Evolutionary conservation across 2,329 filamentous ascomycete genomes (phyloP).

Genomic region (Rutstroemia sp.): DNA sequence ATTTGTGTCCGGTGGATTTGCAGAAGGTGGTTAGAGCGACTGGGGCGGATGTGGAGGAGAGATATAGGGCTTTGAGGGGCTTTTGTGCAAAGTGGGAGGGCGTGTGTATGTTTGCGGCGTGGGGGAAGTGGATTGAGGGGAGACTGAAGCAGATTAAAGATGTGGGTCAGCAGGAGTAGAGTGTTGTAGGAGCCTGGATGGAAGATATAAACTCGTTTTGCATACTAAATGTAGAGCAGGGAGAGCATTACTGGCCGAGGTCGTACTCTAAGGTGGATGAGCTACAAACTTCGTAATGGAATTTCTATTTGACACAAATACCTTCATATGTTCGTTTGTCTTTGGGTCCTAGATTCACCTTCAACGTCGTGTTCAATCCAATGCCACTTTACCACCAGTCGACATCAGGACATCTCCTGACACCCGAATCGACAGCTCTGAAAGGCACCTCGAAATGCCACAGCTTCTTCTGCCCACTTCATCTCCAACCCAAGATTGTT

Average conservation of each 20-base stretch:
- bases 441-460: background rate
- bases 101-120: slow-evolving; percentile 40
- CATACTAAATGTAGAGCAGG: too few relatives aligned
- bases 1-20: slow-evolving; percentile 53
- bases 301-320: too few relatives aligned
- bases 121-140: slow-evolving; percentile 36
- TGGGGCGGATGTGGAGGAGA: slow-evolving; percentile 29
- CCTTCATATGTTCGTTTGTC: too few relatives aligned
- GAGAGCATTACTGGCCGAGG: too few relatives aligned
- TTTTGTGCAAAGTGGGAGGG: slow-evolving; percentile 37
- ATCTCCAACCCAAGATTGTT: background rate
- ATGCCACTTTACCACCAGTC: too few relatives aligned
- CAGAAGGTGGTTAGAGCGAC: slow-evolving; percentile 40
- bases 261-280: too few relatives aligned
- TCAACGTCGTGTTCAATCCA: too few relatives aligned
- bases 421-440: too few relatives aligned
- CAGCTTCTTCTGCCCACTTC: background rate
- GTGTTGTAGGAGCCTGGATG: background rate
- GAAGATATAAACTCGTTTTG: background rate
- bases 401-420: too few relatives aligned
- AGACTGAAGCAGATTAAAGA: slow-evolving; percentile 18
- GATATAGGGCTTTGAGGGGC: slow-evolving; percentile 33
- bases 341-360: too few relatives aligned
- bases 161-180: background rate
- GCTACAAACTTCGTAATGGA: too few relatives aligned